Conservation (phyloP, 768 basidiomycete genomes). For the Flagelloscypha sp. region DNA sequence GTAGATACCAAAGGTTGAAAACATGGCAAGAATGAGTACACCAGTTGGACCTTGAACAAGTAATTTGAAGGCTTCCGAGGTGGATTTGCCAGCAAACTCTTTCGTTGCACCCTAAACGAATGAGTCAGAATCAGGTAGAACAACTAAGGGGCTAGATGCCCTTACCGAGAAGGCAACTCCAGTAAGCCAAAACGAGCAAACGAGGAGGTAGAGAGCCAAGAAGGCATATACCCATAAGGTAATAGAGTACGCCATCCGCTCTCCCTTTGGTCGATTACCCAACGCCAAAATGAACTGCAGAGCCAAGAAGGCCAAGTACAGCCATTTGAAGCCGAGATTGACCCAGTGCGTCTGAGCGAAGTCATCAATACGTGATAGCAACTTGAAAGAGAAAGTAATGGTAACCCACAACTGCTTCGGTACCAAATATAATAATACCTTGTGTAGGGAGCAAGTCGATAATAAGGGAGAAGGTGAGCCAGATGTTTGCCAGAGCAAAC, state of each 20-base stretch:
- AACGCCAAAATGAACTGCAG: constrained; percentile 61
- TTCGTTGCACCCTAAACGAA: constrained; percentile 45
- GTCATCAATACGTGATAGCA: constrained; percentile 1
- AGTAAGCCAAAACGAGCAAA: constrained; percentile 84
- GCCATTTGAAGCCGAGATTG: constrained; percentile 75
- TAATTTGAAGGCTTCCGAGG: constrained; percentile 39
- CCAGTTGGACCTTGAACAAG: constrained; percentile 76
- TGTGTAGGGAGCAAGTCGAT: constrained; percentile 50
- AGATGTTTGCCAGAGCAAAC: constrained; percentile 65
- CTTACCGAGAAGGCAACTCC: constrained; percentile 67
- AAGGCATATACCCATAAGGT: constrained; percentile 76
- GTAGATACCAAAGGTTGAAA: constrained; percentile 89
- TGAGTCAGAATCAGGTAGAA: not conserved
- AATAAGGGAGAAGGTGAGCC: constrained; percentile 65
- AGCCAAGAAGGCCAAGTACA: constrained; percentile 78
- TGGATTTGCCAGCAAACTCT: constrained; percentile 39
- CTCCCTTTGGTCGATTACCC: constrained; percentile 84
- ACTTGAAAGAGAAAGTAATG: not conserved
- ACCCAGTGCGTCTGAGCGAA: constrained; percentile 74
- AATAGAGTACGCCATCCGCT: constrained; percentile 58
- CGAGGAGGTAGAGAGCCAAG: constrained; percentile 73
- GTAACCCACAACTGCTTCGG: constrained; percentile 50
- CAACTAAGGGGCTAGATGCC: not conserved
- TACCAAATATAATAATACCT: constrained; percentile 63
- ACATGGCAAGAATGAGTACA: constrained; percentile 76